Evolutionary conservation across 371 early-diverging fungal genomes (phyloP), one percentile per base, ranked within the genome.

Genomic region (Haplosporangium sp.): DNA sequence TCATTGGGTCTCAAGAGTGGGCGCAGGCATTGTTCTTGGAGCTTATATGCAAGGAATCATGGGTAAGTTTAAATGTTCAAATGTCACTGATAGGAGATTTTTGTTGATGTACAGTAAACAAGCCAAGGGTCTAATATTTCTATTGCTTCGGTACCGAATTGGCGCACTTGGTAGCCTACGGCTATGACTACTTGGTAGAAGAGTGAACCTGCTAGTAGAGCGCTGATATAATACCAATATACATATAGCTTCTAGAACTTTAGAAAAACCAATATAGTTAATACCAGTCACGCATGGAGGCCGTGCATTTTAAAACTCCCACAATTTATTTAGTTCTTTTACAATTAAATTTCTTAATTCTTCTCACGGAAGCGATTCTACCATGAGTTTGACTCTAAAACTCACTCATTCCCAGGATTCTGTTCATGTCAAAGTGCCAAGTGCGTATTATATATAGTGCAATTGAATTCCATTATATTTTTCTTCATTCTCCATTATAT

Each of bases 31-130:
- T 56, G 89, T 90, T 0, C 76, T 95, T 15, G 95, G 92, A 4
- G 92, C 92, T 62, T 92, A 92, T 68, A 93, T 94, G 79, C 92
- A 95, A 61, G 94, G 96, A 45, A 86, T 92, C 45, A 79, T 79
- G 79, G 79, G 77, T 77, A 69, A 62, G 72, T 10, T 10, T 37
- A 5, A 15, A 19, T 47, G 45, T 13, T n/a, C 10, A 4, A 45
- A 45, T 2, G 45, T 45, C 45, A 13, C 10, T 3, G 15, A 45
- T 13, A 45, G 10, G 13, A 15, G 11, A 4, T 13, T 8, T 13
- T 1, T 10, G 45, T 45, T 45, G 15, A 8, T 45, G 3, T 45
- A 15, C 11, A 45, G 27, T 45, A 10, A 9, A 45, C 15, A 15
- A 15, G 15, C 45, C 10, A 10, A 4, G 45, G 13, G 11, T 45